A percentile compares a stretch with the other conserved stretches of the same genome.
Evolutionary conservation across 352 stramenopile genomes (phyloP).

Genomic region (Pythium rhizo-oryzae): DNA sequence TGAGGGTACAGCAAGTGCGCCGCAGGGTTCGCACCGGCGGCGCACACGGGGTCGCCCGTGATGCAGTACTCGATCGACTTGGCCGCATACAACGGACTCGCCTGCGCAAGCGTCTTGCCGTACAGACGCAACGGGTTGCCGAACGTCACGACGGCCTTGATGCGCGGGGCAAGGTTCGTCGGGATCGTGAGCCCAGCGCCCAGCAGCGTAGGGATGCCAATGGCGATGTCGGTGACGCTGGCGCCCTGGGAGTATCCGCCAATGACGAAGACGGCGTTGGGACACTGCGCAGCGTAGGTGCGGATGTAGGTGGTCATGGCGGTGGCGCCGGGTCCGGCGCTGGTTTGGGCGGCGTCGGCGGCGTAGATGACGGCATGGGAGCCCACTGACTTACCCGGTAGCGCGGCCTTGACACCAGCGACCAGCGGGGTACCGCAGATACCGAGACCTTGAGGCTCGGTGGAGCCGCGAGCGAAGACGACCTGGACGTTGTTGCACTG

Average conservation of each 20-base stretch:
- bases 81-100: background rate
- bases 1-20: background rate
- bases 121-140: background rate
- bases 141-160: constrained; percentile 9
- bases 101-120: background rate
- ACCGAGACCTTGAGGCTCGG: constrained; percentile 32
- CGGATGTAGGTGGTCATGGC: constrained; percentile 38
- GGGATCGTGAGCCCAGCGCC: background rate
- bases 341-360: constrained; percentile 27
- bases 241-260: constrained; percentile 18
- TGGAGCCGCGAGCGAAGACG: constrained; percentile 36
- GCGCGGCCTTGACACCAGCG: background rate
- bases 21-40: background rate
- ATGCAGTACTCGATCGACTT: constrained; percentile 9
- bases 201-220: constrained; percentile 21
- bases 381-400: constrained; percentile 24
- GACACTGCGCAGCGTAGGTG: constrained; percentile 26
- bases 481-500: no score
- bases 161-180: background rate
- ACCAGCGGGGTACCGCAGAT: constrained; percentile 28
- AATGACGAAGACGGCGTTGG: constrained; percentile 13
- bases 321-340: no score
- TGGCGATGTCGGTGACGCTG: constrained; percentile 31
- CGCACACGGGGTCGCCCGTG: constrained; percentile 2
- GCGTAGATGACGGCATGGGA: constrained; percentile 36